Evolutionary conservation across 768 basidiomycete species (phyloP).

Genomic region (Wakefieldia striispora): DNA sequence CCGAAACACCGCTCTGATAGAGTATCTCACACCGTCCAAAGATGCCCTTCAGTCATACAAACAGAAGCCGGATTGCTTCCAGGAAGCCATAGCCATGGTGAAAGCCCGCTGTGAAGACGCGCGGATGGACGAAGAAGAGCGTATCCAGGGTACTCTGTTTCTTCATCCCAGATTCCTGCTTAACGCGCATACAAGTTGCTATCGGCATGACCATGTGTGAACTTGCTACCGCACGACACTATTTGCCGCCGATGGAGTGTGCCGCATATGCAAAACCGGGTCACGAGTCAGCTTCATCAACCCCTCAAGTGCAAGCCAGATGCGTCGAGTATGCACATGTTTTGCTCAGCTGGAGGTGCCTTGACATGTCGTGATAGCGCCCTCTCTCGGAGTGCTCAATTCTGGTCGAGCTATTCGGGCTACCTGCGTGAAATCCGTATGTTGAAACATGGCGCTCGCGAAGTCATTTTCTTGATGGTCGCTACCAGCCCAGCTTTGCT

Average conservation of each 20-base stretch:
- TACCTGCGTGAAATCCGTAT: constrained; percentile 76
- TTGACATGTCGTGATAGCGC: constrained; percentile 43
- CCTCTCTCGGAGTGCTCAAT: constrained; percentile 73
- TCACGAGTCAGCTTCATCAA: constrained; percentile 1
- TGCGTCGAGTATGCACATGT: constrained; percentile 49
- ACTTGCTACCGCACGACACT: constrained; percentile 68
- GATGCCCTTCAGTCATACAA: constrained; percentile 43
- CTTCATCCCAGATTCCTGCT: background rate
- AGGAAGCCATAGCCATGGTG: constrained; percentile 47
- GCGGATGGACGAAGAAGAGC: constrained; percentile 57
- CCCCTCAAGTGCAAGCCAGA: constrained; percentile 35
- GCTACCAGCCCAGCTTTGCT: constrained; percentile 67
- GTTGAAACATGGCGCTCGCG: constrained; percentile 32
- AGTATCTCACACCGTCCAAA: constrained; percentile 21
- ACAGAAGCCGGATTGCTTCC: constrained; percentile 63
- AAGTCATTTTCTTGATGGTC: constrained; percentile 20
- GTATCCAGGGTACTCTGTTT: constrained; percentile 50
- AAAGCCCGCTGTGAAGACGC: constrained; percentile 51
- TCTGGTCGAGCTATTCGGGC: constrained; percentile 85
- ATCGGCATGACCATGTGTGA: constrained; percentile 80
- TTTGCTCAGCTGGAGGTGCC: background rate
- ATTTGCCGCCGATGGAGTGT: constrained; percentile 70
- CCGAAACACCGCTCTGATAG: constrained; percentile 3
- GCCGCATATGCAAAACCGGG: constrained; percentile 15
- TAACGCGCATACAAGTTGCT: constrained; percentile 50